These are phyloP conservation scores for Candida namnaoensis DNA, from an alignment of 805 yeast genomes.

Conservation along the genomic window DNA sequence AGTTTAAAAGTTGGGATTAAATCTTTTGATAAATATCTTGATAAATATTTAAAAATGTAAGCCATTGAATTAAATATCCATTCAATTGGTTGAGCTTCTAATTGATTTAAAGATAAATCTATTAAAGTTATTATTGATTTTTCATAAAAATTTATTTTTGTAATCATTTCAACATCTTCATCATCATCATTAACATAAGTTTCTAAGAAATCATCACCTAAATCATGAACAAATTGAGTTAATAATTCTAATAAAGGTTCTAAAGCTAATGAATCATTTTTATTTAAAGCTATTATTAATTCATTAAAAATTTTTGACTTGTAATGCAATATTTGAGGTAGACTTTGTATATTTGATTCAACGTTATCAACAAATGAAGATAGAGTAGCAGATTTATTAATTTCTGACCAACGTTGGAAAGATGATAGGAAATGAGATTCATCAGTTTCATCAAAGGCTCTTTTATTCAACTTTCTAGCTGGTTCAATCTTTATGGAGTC, in stretches of 20 bases:
- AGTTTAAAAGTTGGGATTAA: conserved; percentile 60
- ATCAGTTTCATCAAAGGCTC: conserved; percentile 65
- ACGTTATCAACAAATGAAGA: conserved; percentile 51
- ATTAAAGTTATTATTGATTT: conserved; percentile 43
- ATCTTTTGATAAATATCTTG: conserved; percentile 53
- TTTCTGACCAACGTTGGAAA: conserved; percentile 80
- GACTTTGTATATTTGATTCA: conserved; percentile 48
- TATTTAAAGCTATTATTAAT: conserved; percentile 35
- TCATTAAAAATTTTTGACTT: conserved; percentile 49
- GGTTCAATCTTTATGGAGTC: conserved; percentile 84
- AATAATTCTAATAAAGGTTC: conserved; percentile 77
- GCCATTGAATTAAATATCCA: conserved; percentile 82
- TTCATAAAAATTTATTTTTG: conserved; percentile 50
- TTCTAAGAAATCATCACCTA: conserved; percentile 83
- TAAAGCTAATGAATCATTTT: conserved; percentile 60
- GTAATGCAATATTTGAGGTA: conserved; percentile 77
- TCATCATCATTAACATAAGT: conserved; percentile 38
- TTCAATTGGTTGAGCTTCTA: conserved; percentile 61
- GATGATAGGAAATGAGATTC: conserved; percentile 75
- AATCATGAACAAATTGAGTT: conserved; percentile 83
- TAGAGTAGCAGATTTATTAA: conserved; percentile 68
- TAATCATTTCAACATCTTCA: not conserved
- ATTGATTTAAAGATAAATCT: conserved; percentile 36
- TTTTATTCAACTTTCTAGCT: conserved; percentile 38
- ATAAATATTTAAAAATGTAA: conserved; percentile 79